These are phyloP conservation scores for Mortierella sp. DNA, from an alignment of 371 early-diverging fungal species.

Conservation along the genomic window DNA sequence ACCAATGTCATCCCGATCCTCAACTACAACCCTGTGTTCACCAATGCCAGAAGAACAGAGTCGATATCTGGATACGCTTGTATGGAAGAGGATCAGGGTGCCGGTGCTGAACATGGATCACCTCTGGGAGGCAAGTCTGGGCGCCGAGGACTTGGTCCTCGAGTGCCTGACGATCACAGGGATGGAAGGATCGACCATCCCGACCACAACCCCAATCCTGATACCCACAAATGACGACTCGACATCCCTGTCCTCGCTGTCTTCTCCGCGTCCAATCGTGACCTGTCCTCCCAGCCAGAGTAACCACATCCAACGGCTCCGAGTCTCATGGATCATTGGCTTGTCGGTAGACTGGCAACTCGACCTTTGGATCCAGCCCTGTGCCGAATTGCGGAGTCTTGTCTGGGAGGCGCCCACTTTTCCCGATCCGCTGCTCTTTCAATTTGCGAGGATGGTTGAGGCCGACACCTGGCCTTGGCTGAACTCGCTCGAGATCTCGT, in stretches of 20 bases:
- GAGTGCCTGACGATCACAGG: slow-evolving; percentile 27
- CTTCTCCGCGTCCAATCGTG: not conserved
- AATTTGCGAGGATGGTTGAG: slow-evolving; percentile 1
- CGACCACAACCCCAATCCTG: not conserved
- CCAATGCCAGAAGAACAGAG: not conserved
- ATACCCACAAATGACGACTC: not conserved
- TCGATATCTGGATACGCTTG: slow-evolving; percentile 3
- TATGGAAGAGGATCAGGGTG: slow-evolving; percentile 21
- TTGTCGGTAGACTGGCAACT: slow-evolving; percentile 26
- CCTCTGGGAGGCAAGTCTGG: slow-evolving; percentile 19
- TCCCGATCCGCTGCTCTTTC: slow-evolving; percentile 6
- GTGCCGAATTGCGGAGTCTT: slow-evolving; percentile 19
- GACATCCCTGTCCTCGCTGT: not conserved
- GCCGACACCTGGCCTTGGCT: slow-evolving; percentile 15
- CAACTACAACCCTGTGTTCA: not conserved
- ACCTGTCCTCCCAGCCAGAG: not conserved
- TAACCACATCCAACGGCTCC: slow-evolving; percentile 6
- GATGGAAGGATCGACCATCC: not conserved
- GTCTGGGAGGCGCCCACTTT: slow-evolving; percentile 29
- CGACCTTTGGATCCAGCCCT: slow-evolving; percentile 27
- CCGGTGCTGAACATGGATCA: not conserved
- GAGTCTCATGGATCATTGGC: slow-evolving; percentile 25
- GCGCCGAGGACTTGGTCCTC: slow-evolving; percentile 9
- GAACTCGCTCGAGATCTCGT: slow-evolving; percentile 21
- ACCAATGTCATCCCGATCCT: not conserved